Percentiles rank a stretch among this genome's conserved stretches.
Conservation (phyloP, 2,329 filamentous ascomycete species). For the Talaromyces sp. region DNA sequence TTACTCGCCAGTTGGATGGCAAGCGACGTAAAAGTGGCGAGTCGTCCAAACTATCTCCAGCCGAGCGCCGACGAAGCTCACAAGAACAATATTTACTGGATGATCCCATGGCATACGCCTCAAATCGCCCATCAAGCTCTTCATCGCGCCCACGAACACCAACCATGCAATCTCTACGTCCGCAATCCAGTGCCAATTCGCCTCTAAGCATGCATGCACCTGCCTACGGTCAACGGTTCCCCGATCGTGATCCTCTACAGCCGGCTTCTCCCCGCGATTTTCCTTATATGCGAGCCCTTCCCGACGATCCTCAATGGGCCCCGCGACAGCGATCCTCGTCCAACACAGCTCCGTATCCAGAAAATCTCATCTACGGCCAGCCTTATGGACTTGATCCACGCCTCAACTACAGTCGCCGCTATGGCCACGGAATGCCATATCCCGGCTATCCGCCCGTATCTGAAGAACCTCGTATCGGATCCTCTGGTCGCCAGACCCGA, state of each 20-base stretch:
- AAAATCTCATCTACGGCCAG: constrained; percentile 24
- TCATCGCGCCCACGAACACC: constrained; percentile 40
- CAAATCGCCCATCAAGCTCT: constrained; percentile 30
- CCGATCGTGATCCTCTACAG: constrained; percentile 18
- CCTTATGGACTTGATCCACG: constrained; percentile 26
- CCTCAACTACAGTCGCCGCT: constrained; percentile 17
- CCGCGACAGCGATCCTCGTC: constrained; percentile 36
- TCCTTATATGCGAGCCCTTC: constrained; percentile 34
- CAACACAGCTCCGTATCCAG: constrained; percentile 24
- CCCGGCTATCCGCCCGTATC: constrained; percentile 15
- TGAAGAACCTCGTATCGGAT: constrained; percentile 4
- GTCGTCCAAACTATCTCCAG: constrained; percentile 12
- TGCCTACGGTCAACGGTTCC: constrained; percentile 26
- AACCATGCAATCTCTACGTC: constrained; percentile 33
- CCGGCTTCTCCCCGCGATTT: constrained; percentile 33
- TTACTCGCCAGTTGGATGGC: neutral
- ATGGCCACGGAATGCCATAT: constrained; percentile 10
- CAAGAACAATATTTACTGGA: constrained; percentile 1
- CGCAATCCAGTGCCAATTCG: constrained; percentile 28
- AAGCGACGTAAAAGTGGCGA: constrained; percentile 15
- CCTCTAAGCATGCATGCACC: constrained; percentile 30
- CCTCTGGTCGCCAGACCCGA: constrained; percentile 11
- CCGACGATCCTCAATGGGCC: constrained; percentile 45
- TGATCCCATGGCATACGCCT: neutral
- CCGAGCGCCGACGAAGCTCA: constrained; percentile 31